Evolutionary conservation across 2,329 filamentous ascomycete genomes (phyloP).

Genomic region (Aspergillus sp.): DNA sequence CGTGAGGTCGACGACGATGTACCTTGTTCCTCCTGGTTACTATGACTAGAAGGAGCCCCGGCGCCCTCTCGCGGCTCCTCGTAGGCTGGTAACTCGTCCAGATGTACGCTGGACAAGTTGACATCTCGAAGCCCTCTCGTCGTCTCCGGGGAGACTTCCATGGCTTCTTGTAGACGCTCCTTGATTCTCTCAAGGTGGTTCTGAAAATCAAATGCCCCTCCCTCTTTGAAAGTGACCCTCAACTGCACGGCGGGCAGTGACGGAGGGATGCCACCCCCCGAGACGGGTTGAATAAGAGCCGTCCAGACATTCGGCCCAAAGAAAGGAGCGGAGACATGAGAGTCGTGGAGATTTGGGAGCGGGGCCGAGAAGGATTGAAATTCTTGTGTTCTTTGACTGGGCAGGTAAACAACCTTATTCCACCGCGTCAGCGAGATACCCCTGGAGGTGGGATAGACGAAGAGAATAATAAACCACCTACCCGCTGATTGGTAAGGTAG

Average conservation of each 20-base stretch:
- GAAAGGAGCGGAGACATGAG: constrained; percentile 77
- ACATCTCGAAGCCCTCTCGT: constrained; percentile 40
- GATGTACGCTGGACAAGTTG: constrained; percentile 57
- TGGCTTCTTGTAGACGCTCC: constrained; percentile 71
- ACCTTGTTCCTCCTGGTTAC: constrained; percentile 4
- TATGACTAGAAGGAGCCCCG: background rate
- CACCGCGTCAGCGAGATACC: constrained; percentile 5
- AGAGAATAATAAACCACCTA: constrained; percentile 36
- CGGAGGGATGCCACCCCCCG: constrained; percentile 72
- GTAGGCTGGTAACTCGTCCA: constrained; percentile 85
- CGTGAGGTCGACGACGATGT: constrained; percentile 1
- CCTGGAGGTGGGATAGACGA: constrained; percentile 2
- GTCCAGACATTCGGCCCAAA: constrained; percentile 91
- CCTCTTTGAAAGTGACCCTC: constrained; percentile 85
- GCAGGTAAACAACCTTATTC: constrained; percentile 74
- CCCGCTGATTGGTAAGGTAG: constrained; percentile 78
- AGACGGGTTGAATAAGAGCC: constrained; percentile 68
- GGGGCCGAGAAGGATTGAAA: constrained; percentile 86
- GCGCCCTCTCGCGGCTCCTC: constrained; percentile 48
- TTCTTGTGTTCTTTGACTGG: constrained; percentile 55
- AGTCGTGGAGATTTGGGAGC: constrained; percentile 79
- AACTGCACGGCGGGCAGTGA: constrained; percentile 66
- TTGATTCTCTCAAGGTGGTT: constrained; percentile 73
- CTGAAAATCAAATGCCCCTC: constrained; percentile 88
- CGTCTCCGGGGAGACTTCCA: constrained; percentile 46